Base-by-base conservation (phyloP, 306 rosid species). In the Quercus suber region DNA sequence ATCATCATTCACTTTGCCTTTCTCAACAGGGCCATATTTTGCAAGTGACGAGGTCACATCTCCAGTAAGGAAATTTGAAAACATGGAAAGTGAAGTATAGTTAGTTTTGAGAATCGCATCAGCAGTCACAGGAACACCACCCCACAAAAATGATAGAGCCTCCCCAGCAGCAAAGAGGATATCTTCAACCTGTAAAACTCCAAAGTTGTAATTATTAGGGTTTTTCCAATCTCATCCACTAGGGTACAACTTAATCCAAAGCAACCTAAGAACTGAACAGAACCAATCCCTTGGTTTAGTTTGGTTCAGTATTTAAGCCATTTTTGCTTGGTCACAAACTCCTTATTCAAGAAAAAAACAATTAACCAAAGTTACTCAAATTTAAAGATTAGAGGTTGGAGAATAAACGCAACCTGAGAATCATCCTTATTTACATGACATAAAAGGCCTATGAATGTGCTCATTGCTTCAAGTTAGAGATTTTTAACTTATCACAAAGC, bases 121-220 rank as follows among this genome's bases (percentile, higher is more conserved):
- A 79, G 96, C 97, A 75, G 79, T 92, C 86, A 95, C 94, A 56
- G 98, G 97, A 84, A 92, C 94, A 79, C 97, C 89, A 33, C 98
- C 99, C 99, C 99, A 95, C 88, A 95, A 75, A 83, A 92, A 95
- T 31, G 99, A 89, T 55, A 95, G 78, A 80, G 99, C 97, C 92
- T 95, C 99, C 73, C 99, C 99, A 78, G 96, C 94, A 69, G 99
- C 99, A 73, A 95, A 95, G 59, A 95, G 97, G 80, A 95, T 63
- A 71, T 95, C 99, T 83, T 95, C 99, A 55, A 90, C 98, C 99
- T 92, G 91, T 73, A 89, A 68, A 73, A 79, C 75, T 49, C 76
- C 45, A 80, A 59, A 84, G 71, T 74, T 31, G 72, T 25, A 83
- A 61, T 17, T 43, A 75, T 75, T 52, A 70, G 45, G 78, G 30